Conservation (phyloP, 768 basidiomycete species). For the Lanmaoa pseudosensibilis region DNA sequence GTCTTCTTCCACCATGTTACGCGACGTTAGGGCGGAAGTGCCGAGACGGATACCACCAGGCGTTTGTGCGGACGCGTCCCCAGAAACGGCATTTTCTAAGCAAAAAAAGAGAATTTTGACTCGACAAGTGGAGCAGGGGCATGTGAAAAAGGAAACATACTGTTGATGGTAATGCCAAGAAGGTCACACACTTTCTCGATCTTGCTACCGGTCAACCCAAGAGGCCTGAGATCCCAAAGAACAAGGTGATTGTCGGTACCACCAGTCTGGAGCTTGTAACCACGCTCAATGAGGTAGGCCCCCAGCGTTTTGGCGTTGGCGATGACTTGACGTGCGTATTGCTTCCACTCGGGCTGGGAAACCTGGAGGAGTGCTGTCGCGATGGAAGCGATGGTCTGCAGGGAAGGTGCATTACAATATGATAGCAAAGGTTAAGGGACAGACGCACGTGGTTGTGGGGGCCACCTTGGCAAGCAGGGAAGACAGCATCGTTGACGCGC, state of each 20-base stretch:
- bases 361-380: slow-evolving; percentile 93
- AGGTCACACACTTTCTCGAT: slow-evolving; percentile 98
- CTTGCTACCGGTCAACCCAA: slow-evolving; percentile 96
- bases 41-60: slow-evolving; percentile 98
- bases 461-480: slow-evolving; percentile 99
- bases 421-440: neutral
- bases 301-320: slow-evolving; percentile 82
- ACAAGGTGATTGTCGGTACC: slow-evolving; percentile 98
- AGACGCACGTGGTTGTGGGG: slow-evolving; percentile 91
- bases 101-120: neutral
- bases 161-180: slow-evolving; percentile 95
- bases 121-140: neutral
- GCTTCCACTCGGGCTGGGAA: slow-evolving; percentile 83
- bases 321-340: slow-evolving; percentile 94
- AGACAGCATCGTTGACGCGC: slow-evolving; percentile 96
- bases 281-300: slow-evolving; percentile 64
- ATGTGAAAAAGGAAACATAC: slow-evolving; percentile 42
- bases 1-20: slow-evolving; percentile 87
- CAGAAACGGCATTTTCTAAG: slow-evolving; percentile 97
- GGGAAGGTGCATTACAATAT: neutral
- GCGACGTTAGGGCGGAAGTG: slow-evolving; percentile 90
- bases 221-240: slow-evolving; percentile 95
- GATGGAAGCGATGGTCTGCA: slow-evolving; percentile 88
- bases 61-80: slow-evolving; percentile 91
- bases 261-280: slow-evolving; percentile 95